Percentiles rank a stretch among this genome's conserved stretches.
Evolutionary conservation across 2,329 filamentous ascomycete species (phyloP).

Genomic region (Harringtonia lauricola): DNA sequence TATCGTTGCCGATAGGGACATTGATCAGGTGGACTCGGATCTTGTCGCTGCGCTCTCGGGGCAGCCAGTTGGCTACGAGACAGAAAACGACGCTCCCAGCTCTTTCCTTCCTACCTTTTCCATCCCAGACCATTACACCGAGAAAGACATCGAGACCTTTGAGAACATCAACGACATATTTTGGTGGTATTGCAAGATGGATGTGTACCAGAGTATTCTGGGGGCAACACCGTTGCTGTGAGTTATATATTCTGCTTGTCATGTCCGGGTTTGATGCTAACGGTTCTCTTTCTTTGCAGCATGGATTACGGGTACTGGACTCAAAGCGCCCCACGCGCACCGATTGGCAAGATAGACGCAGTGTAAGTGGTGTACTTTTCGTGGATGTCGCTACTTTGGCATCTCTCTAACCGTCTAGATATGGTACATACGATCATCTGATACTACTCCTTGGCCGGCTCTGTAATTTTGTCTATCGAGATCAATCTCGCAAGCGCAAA

Average conservation of each 20-base stretch:
- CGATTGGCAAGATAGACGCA: slow-evolving; percentile 64
- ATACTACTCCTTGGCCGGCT: slow-evolving; percentile 72
- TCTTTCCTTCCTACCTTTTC: slow-evolving; percentile 2
- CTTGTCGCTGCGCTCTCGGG: slow-evolving; percentile 32
- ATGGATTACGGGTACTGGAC: slow-evolving; percentile 73
- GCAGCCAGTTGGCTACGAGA: slow-evolving; percentile 23
- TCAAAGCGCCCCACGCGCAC: slow-evolving; percentile 78
- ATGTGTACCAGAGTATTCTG: slow-evolving; percentile 80
- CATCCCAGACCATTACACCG: slow-evolving; percentile 21
- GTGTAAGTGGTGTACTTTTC: slow-evolving; percentile 34
- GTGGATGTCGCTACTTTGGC: too few relatives aligned
- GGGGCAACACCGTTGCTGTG: slow-evolving; percentile 80
- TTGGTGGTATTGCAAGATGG: slow-evolving; percentile 96
- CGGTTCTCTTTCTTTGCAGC: slow-evolving; percentile 34
- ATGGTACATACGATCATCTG: slow-evolving; percentile 82
- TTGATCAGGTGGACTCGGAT: slow-evolving; percentile 28
- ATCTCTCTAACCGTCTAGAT: slow-evolving; percentile 29
- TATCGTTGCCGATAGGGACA: slow-evolving; percentile 14
- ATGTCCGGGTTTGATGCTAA: background rate
- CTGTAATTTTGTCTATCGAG: slow-evolving; percentile 65
- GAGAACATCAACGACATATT: slow-evolving; percentile 77
- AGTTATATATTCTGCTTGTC: slow-evolving; percentile 26
- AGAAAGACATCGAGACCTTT: slow-evolving; percentile 65
- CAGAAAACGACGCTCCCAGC: slow-evolving; percentile 13
- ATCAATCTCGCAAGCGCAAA: slow-evolving; percentile 67